Conservation (phyloP, 1,284 basidiomycete genomes). For the Boletus smithii region DNA sequence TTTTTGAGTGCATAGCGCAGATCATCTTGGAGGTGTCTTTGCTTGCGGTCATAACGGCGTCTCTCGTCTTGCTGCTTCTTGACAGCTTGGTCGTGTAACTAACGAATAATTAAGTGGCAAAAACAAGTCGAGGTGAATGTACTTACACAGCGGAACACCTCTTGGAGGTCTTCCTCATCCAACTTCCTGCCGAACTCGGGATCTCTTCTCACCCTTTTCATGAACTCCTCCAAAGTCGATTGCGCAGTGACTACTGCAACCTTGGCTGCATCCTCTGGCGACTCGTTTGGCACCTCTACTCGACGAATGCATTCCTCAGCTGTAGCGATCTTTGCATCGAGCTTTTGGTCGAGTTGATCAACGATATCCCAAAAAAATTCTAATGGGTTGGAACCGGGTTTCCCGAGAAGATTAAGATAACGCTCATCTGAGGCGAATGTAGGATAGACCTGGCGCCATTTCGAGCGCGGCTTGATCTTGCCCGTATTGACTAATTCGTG, state of each 20-base stretch:
- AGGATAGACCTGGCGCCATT: slow-evolving; percentile 89
- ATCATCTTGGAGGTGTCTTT: slow-evolving; percentile 90
- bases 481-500: slow-evolving; percentile 64
- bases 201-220: slow-evolving; percentile 53
- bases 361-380: slow-evolving; percentile 96
- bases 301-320: slow-evolving; percentile 61
- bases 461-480: slow-evolving; percentile 75
- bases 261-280: slow-evolving; percentile 34
- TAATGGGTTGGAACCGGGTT: slow-evolving; percentile 89
- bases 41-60: slow-evolving; percentile 76
- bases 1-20: slow-evolving; percentile 94
- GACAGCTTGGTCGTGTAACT: slow-evolving; percentile 71
- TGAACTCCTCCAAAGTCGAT: slow-evolving; percentile 60
- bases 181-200: slow-evolving; percentile 47
- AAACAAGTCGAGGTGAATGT: slow-evolving; percentile 1
- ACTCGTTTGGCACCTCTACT: slow-evolving; percentile 38
- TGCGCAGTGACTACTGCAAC: slow-evolving; percentile 44
- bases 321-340: slow-evolving; percentile 71
- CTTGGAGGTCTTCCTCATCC: slow-evolving; percentile 51
- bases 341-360: slow-evolving; percentile 80
- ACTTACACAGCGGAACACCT: slow-evolving; percentile 68
- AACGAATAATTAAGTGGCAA: slow-evolving; percentile 6
- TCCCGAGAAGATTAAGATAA: slow-evolving; percentile 85
- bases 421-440: slow-evolving; percentile 73
- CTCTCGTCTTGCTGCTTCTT: slow-evolving; percentile 80